Evolutionary conservation across 164 flowering plant species (phyloP).

Genomic region (Echeveria elegans): DNA sequence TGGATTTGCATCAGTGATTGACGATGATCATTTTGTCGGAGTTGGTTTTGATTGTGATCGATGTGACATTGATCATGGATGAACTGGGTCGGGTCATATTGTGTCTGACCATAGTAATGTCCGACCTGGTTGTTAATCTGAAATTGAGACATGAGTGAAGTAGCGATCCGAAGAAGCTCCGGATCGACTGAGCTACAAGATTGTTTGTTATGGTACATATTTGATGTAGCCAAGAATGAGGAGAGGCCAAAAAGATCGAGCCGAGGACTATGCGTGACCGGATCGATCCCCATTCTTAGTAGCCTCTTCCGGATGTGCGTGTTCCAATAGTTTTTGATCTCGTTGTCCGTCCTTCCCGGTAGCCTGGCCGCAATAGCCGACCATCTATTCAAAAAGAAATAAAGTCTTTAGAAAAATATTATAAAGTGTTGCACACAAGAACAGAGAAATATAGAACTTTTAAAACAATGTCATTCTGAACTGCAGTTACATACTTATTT

Average conservation of each 20-base stretch:
- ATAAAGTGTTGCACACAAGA: no score
- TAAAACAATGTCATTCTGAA: no score
- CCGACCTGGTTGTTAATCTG: conserved; percentile 10
- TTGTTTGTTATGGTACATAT: neutral
- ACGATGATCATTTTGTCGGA: no score
- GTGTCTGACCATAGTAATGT: conserved; percentile 22
- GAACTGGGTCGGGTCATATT: conserved; percentile 7
- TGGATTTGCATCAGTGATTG: neutral
- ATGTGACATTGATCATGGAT: neutral
- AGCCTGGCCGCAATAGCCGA: conserved; percentile 87
- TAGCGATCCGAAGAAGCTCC: conserved; percentile 48
- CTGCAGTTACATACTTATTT: conserved; percentile 61
- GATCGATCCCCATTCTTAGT: conserved; percentile 22
- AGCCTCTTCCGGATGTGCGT: conserved; percentile 89
- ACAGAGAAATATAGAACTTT: neutral
- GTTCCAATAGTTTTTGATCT: conserved; percentile 96
- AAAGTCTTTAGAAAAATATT: no score
- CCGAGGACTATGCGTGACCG: no score
- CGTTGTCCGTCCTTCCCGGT: conserved; percentile 90
- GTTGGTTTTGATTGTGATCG: neutral
- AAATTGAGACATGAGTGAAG: conserved; percentile 22
- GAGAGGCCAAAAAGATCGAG: no score
- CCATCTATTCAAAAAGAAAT: conserved; percentile 39
- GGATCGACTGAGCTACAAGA: conserved; percentile 39
- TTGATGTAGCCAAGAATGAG: no score